A percentile compares a stretch with the other conserved stretches of the same genome.
phyloP scores from a whole-genome alignment of 441 rosid species.

The Theobroma grandiflorum region DNA sequence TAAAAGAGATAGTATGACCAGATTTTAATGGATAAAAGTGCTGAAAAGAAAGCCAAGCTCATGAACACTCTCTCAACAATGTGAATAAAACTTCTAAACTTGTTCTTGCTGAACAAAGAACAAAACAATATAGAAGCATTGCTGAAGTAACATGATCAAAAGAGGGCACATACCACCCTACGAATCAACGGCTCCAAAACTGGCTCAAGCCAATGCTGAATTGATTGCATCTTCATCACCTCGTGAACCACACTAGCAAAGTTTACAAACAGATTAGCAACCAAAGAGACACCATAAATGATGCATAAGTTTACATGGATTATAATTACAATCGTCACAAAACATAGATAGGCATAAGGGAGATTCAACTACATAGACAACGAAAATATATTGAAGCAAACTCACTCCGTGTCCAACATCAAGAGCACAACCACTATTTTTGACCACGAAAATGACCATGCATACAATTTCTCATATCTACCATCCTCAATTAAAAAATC shows the following conservation, averaged over 20 bases:
- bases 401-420: not conserved
- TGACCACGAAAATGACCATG: not conserved
- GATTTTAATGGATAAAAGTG: not conserved
- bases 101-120: not conserved
- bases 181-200: constrained; percentile 94
- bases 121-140: not conserved
- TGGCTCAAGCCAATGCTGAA: constrained; percentile 80
- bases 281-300: not conserved
- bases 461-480: not conserved
- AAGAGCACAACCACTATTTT: not conserved
- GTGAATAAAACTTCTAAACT: not conserved
- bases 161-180: constrained; percentile 71
- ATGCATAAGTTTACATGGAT: constrained; percentile 1
- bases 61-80: not conserved
- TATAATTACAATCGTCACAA: constrained; percentile 17
- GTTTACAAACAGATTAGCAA: constrained; percentile 34
- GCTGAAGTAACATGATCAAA: not conserved
- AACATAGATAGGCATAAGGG: not conserved
- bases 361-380: not conserved
- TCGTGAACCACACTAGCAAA: constrained; percentile 89
- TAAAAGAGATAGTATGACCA: not conserved
- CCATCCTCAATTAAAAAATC: not conserved
- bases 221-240: constrained; percentile 78
- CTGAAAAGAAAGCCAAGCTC: not conserved
- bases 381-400: not conserved